phyloP scores from a whole-genome alignment of 1,139 yeast genomes.

The Geotrichum histeridarum region DNA sequence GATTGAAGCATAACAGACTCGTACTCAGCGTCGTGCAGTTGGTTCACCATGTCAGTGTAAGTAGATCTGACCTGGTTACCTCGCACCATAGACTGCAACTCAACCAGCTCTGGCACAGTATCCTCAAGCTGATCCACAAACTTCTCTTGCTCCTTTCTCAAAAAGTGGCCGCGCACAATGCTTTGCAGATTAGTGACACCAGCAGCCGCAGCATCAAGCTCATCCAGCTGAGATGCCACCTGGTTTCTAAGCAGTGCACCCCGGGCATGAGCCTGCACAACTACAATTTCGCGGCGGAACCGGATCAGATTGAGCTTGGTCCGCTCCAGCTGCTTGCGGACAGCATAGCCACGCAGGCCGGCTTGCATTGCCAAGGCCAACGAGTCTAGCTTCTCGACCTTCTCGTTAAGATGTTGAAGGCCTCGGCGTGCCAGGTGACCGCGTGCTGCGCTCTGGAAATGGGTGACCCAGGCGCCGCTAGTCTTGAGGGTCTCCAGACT shows the following conservation, averaged over 20 bases:
- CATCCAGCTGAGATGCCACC: slow-evolving; percentile 47
- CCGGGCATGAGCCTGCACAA: slow-evolving; percentile 43
- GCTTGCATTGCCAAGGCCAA: slow-evolving; percentile 34
- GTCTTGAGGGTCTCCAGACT: slow-evolving; percentile 25
- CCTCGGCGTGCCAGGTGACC: slow-evolving; percentile 39
- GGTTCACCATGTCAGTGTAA: slow-evolving; percentile 40
- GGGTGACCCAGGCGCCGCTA: slow-evolving; percentile 38
- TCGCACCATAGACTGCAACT: slow-evolving; percentile 68
- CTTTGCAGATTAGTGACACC: slow-evolving; percentile 48
- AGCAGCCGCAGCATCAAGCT: slow-evolving; percentile 44
- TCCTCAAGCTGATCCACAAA: slow-evolving; percentile 49
- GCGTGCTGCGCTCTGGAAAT: slow-evolving; percentile 46
- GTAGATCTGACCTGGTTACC: slow-evolving; percentile 65
- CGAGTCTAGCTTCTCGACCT: slow-evolving; percentile 26
- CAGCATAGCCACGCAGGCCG: slow-evolving; percentile 32
- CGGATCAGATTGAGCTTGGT: slow-evolving; percentile 15
- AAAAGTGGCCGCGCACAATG: slow-evolving; percentile 43
- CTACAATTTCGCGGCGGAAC: slow-evolving; percentile 28
- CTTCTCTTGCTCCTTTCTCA: slow-evolving; percentile 39
- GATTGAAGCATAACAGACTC: slow-evolving; percentile 42
- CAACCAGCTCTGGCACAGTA: slow-evolving; percentile 54
- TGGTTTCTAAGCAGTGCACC: slow-evolving; percentile 48
- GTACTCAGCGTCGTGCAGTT: slow-evolving; percentile 7
- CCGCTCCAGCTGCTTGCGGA: slow-evolving; percentile 25
- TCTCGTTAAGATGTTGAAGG: slow-evolving; percentile 21